Evolutionary conservation across 2,329 filamentous ascomycete species (phyloP).

Genomic region (Cytospora schulzeri): DNA sequence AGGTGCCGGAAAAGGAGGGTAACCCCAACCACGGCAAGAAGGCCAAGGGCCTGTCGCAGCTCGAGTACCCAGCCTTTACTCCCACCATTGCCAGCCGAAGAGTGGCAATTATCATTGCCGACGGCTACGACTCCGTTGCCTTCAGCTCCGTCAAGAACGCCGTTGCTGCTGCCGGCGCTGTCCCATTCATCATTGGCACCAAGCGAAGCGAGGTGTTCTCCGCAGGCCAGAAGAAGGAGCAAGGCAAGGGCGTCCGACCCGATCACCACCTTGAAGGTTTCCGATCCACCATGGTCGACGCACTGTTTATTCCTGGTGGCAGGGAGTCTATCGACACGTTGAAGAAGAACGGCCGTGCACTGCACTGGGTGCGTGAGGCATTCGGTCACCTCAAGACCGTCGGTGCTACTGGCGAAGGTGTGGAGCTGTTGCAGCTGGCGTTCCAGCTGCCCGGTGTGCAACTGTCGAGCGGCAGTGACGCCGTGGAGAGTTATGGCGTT

Average conservation of each 20-base stretch:
- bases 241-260: constrained; percentile 59
- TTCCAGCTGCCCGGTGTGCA: constrained; percentile 47
- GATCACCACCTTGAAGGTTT: constrained; percentile 81
- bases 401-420: constrained; percentile 72
- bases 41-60: constrained; percentile 68
- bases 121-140: constrained; percentile 70
- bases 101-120: constrained; percentile 75
- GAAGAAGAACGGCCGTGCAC: constrained; percentile 67
- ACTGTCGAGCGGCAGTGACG: constrained; percentile 48
- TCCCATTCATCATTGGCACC: constrained; percentile 73
- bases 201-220: constrained; percentile 68
- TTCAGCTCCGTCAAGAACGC: constrained; percentile 68
- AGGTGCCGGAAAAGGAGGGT: constrained; percentile 54
- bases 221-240: constrained; percentile 55
- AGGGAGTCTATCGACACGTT: constrained; percentile 63
- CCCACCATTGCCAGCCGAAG: constrained; percentile 72
- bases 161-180: constrained; percentile 61
- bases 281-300: constrained; percentile 80
- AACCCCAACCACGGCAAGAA: constrained; percentile 67
- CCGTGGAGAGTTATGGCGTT: constrained; percentile 74
- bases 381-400: constrained; percentile 83
- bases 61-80: constrained; percentile 63
- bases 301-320: constrained; percentile 76
- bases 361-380: constrained; percentile 78
- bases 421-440: constrained; percentile 59